Conservation (phyloP, 2,329 filamentous ascomycete genomes). For the Colletotrichum coccodes region DNA sequence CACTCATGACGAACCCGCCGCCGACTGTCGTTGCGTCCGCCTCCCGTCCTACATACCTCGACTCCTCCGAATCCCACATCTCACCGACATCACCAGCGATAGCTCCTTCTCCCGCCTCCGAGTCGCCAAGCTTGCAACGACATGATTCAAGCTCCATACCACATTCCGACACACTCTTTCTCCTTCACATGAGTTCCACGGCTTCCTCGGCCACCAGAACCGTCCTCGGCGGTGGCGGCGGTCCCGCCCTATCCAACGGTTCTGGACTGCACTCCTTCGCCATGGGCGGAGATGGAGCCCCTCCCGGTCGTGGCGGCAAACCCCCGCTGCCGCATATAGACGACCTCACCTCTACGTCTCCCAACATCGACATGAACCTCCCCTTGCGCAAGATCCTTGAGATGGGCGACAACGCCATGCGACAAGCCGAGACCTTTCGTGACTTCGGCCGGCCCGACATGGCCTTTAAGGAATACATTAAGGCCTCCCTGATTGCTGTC, state of each 20-base stretch:
- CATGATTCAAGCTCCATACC: slow-evolving; percentile 24
- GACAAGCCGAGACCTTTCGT: slow-evolving; percentile 69
- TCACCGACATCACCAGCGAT: neutral
- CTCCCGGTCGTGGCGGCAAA: slow-evolving; percentile 38
- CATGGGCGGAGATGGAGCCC: slow-evolving; percentile 28
- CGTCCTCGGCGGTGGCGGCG: slow-evolving; percentile 31
- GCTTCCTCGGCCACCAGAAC: slow-evolving; percentile 32
- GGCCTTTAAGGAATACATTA: slow-evolving; percentile 86
- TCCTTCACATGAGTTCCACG: slow-evolving; percentile 29
- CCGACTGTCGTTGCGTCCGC: slow-evolving; percentile 25
- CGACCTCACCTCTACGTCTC: slow-evolving; percentile 58
- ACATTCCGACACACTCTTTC: slow-evolving; percentile 11
- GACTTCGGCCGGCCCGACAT: slow-evolving; percentile 75
- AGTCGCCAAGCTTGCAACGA: slow-evolving; percentile 16
- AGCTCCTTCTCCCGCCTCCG: neutral
- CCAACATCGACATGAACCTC: slow-evolving; percentile 58
- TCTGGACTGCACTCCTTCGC: slow-evolving; percentile 28
- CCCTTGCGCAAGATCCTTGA: slow-evolving; percentile 65
- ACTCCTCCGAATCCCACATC: slow-evolving; percentile 11
- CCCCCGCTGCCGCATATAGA: slow-evolving; percentile 62
- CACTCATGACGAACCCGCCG: slow-evolving; percentile 31
- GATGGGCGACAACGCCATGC: slow-evolving; percentile 61
- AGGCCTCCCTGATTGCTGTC: slow-evolving; percentile 81
- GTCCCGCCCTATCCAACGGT: slow-evolving; percentile 25
- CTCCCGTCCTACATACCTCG: slow-evolving; percentile 23